Conservation (phyloP, 2,329 filamentous ascomycete genomes). For the Colletotrichum lindemuthianum region DNA sequence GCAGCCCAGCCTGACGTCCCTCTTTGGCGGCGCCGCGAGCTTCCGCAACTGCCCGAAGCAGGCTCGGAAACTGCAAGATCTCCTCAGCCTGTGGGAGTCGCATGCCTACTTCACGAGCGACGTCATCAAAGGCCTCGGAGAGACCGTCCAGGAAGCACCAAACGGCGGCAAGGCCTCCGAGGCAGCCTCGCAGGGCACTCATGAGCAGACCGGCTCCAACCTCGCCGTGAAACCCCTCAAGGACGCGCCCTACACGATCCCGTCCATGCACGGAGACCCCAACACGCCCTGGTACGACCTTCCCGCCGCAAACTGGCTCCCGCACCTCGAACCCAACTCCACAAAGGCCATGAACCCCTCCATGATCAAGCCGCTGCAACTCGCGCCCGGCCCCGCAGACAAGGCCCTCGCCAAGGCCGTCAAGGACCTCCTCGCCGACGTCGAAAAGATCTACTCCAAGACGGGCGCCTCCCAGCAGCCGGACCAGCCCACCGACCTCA, state of each 20-base stretch:
- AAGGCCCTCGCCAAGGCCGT: constrained; percentile 73
- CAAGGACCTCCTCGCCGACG: constrained; percentile 75
- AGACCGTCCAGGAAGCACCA: constrained; percentile 58
- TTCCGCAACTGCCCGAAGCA: constrained; percentile 73
- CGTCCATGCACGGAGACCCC: constrained; percentile 79
- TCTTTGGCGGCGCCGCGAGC: constrained; percentile 68
- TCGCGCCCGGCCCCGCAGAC: constrained; percentile 74
- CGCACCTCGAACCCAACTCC: constrained; percentile 80
- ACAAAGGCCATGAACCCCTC: constrained; percentile 77
- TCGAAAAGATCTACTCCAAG: constrained; percentile 73
- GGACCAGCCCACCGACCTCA: constrained; percentile 68
- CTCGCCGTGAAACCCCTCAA: constrained; percentile 48
- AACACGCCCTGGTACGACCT: constrained; percentile 82
- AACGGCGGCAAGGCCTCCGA: constrained; percentile 35
- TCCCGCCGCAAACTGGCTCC: constrained; percentile 83
- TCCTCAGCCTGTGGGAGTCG: constrained; percentile 78
- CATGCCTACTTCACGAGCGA: constrained; percentile 68
- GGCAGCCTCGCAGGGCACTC: constrained; percentile 31
- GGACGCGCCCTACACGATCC: constrained; percentile 75
- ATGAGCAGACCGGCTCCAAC: constrained; percentile 37
- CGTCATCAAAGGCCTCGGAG: constrained; percentile 67
- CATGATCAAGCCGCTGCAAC: constrained; percentile 76
- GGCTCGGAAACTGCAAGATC: constrained; percentile 68
- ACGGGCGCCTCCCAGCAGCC: constrained; percentile 55
- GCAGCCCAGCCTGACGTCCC: constrained; percentile 67